These are phyloP conservation scores for Mortierella sp. DNA, from an alignment of 371 early-diverging fungal genomes.

Conservation along the genomic window DNA sequence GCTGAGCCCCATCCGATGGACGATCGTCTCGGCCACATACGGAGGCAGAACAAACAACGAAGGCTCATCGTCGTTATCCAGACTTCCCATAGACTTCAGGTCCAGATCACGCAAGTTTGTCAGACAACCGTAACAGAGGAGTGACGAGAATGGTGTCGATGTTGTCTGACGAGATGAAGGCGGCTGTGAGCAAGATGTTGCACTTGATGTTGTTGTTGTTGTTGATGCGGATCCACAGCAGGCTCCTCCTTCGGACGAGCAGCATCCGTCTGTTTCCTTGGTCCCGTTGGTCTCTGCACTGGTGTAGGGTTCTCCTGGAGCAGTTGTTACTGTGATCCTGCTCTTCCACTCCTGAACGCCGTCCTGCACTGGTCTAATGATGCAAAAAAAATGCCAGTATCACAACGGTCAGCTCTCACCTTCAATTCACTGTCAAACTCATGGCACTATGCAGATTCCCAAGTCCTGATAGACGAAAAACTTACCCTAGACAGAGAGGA, in stretches of 20 bases:
- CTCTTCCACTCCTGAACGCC: slow-evolving; percentile 67
- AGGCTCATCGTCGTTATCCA: background rate
- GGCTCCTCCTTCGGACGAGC: slow-evolving; percentile 26
- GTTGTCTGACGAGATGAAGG: background rate
- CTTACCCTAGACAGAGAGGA: slow-evolving; percentile 71
- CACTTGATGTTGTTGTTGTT: no score
- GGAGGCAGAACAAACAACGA: slow-evolving; percentile 47
- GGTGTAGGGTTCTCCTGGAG: slow-evolving; percentile 10
- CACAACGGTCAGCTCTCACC: no score
- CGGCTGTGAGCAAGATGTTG: slow-evolving; percentile 4
- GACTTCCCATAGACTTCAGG: slow-evolving; percentile 33
- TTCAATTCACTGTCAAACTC: no score
- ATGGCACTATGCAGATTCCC: no score
- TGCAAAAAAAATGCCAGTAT: background rate
- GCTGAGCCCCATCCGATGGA: slow-evolving; percentile 24
- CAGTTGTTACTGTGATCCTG: slow-evolving; percentile 64
- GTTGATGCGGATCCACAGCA: slow-evolving; percentile 41
- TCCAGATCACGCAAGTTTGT: slow-evolving; percentile 66
- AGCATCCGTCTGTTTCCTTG: slow-evolving; percentile 20
- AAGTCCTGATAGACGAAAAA: background rate
- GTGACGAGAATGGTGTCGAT: slow-evolving; percentile 53
- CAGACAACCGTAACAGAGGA: slow-evolving; percentile 74
- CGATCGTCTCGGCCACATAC: slow-evolving; percentile 38
- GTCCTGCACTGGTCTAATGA: slow-evolving; percentile 67
- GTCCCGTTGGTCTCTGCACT: background rate